Evolutionary conservation across 2,329 filamentous ascomycete species (phyloP).

Genomic region (Aspergillus sp.): DNA sequence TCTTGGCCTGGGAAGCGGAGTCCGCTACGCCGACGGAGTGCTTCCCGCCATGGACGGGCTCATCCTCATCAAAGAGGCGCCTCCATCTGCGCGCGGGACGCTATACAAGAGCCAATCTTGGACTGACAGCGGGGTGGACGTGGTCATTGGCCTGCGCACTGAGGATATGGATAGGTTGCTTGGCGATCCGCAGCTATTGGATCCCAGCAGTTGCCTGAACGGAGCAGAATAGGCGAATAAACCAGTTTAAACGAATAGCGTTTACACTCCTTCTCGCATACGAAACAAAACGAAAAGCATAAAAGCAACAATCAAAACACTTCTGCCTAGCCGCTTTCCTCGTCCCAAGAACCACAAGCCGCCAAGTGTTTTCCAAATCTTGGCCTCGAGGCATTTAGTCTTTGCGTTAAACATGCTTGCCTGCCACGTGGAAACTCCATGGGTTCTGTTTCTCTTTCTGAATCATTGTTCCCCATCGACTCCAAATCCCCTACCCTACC

Average conservation of each 20-base stretch:
- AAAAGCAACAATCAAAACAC: neutral
- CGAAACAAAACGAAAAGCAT: neutral
- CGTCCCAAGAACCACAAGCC: neutral
- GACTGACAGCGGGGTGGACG: constrained; percentile 23
- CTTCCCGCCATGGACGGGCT: constrained; percentile 19
- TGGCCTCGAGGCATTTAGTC: neutral
- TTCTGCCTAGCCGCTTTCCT: neutral
- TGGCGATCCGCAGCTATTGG: constrained; percentile 16
- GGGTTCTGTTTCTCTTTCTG: neutral
- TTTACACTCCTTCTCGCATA: neutral
- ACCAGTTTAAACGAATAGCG: neutral
- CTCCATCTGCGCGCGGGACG: constrained; percentile 1
- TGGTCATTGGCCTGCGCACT: constrained; percentile 16
- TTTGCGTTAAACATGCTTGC: neutral
- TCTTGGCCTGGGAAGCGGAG: constrained; percentile 27
- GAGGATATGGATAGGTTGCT: constrained; percentile 24
- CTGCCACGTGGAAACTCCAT: neutral
- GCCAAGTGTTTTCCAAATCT: neutral
- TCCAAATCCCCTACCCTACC: no score
- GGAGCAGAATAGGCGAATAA: neutral
- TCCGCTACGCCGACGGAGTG: constrained; percentile 21
- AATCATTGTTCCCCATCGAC: no score
- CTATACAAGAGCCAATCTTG: constrained; percentile 6
- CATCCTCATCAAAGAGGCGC: constrained; percentile 22
- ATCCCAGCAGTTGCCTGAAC: neutral